Percentiles rank a stretch among this genome's conserved stretches.
These are phyloP conservation scores for Medicago truncatula DNA, from an alignment of 306 rosid species.

Conservation along the genomic window DNA sequence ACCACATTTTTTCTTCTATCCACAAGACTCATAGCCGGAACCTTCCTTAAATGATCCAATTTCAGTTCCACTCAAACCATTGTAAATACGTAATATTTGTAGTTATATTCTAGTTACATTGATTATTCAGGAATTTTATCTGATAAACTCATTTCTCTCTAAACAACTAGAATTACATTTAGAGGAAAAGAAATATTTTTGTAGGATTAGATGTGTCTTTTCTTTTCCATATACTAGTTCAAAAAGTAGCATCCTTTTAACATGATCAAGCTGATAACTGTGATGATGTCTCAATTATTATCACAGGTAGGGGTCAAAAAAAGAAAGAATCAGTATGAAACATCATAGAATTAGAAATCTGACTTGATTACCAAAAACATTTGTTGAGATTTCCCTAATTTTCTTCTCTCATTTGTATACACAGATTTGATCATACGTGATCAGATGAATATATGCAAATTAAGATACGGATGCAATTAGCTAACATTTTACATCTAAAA, in stretches of 20 bases:
- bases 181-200: not conserved
- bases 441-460: not conserved
- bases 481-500: slow-evolving; percentile 30
- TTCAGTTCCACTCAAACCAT: no score
- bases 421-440: not conserved
- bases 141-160: slow-evolving; percentile 13
- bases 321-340: slow-evolving; percentile 8
- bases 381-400: not conserved
- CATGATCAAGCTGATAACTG: slow-evolving; percentile 5
- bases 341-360: slow-evolving; percentile 16
- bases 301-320: not conserved
- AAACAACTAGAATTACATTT: slow-evolving; percentile 6
- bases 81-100: no score
- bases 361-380: slow-evolving; percentile 1
- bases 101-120: not conserved
- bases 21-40: no score
- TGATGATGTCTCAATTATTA: not conserved
- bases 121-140: not conserved
- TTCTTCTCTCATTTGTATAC: not conserved
- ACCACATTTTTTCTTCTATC: no score
- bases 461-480: not conserved
- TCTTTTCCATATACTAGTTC: not conserved
- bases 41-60: no score
- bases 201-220: not conserved
- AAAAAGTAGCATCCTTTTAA: slow-evolving; percentile 7